phyloP scores from a whole-genome alignment of 2,329 filamentous ascomycete genomes.

The Verticillium klebahnii region DNA sequence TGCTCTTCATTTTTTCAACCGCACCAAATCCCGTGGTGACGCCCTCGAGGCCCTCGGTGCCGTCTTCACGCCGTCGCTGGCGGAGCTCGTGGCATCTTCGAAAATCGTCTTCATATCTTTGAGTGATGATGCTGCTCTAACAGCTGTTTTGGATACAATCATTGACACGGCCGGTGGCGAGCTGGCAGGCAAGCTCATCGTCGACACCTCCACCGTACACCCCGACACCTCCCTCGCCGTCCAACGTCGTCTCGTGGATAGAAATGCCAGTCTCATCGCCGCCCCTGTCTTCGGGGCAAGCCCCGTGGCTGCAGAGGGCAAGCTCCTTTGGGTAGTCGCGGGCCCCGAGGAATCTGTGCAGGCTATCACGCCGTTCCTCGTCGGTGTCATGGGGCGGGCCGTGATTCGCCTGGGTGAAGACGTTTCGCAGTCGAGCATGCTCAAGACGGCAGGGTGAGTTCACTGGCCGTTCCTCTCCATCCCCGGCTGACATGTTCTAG shows the following conservation, averaged over 20 bases:
- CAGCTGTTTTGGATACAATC: constrained; percentile 25
- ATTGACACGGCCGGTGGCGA: constrained; percentile 15
- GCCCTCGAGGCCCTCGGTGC: constrained; percentile 22
- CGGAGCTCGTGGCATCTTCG: constrained; percentile 20
- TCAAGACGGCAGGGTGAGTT: constrained; percentile 42
- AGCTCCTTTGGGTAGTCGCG: constrained; percentile 40
- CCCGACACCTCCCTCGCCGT: constrained; percentile 32
- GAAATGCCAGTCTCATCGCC: constrained; percentile 32
- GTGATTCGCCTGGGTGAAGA: constrained; percentile 38
- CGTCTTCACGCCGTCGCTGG: constrained; percentile 8
- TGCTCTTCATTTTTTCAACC: constrained; percentile 36
- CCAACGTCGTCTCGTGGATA: constrained; percentile 19
- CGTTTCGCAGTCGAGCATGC: constrained; percentile 35
- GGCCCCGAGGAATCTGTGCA: constrained; percentile 31
- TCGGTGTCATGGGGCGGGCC: constrained; percentile 34
- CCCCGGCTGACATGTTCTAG: constrained; percentile 14
- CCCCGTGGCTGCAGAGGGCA: constrained; percentile 38
- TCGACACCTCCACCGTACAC: constrained; percentile 47
- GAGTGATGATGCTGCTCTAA: constrained; percentile 35
- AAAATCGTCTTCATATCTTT: constrained; percentile 35
- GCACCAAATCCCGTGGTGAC: constrained; percentile 40
- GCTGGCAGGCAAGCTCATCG: constrained; percentile 33
- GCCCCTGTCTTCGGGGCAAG: constrained; percentile 47
- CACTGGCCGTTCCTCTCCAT: too few relatives aligned
- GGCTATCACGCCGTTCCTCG: constrained; percentile 30